Base-by-base conservation (phyloP, 306 rosid species). In the Prunus mira region DNA sequence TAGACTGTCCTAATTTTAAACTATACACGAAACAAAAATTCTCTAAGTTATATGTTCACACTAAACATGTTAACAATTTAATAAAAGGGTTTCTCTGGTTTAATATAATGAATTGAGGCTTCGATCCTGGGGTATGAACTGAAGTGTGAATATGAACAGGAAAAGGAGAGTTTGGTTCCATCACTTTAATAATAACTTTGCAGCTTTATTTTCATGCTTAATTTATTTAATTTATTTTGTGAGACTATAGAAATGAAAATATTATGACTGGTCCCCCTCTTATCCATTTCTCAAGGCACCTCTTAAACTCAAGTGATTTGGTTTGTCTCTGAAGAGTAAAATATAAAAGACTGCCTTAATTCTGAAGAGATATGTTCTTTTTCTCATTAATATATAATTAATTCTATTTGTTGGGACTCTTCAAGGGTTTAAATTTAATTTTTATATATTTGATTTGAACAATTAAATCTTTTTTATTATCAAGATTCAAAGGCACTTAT, bases 201-300 rank as follows among this genome's bases (percentile, higher is more conserved):
- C 88, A 79, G 87, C 87, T 88, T 88, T 90, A 75, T 51, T 82
- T 86, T 80, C 73, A 67, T 78, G 86, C 73, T 82, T 30, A 61
- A 75, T 30, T 38, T 47, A 52, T 34, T 22, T 65, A 65, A 20
- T 49, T 67, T 9, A 49, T 25, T 50, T 75, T 13, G 4, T n/a
- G 58, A 19, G 14, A 3, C 9, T 46, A 24, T 32, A 43, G 52
- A 17, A 34, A 41, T 57, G n/a, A 25, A 27, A 68, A 38, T 49
- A 32, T 46, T 14, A 20, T 10, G 19, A 41, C 82, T 81, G 93
- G 91, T 83, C 91, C 90, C 81, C 38, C n/a, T 38, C 22, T 8
- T 3, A 25, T 58, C 74, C 80, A 51, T 7, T 32, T 63, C 63
- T 64, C 50, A 56, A 71, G 69, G 41, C 73, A 63, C 74, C 54